Base-by-base conservation (phyloP, 2,329 filamentous ascomycete species). In the Penicillium sp. region DNA sequence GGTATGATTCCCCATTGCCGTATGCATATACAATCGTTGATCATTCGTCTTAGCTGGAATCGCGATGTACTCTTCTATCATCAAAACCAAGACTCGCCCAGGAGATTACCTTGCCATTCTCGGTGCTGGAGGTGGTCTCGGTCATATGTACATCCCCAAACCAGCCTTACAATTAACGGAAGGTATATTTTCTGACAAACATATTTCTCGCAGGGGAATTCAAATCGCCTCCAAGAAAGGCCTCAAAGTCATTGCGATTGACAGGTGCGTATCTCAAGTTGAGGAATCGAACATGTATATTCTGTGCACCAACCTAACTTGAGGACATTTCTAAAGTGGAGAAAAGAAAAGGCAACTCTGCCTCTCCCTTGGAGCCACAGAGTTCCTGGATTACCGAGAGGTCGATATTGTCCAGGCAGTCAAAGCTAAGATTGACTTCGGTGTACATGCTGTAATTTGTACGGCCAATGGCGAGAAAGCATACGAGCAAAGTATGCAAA, bases 361-460 rank as follows among this genome's bases (percentile, higher is more conserved):
- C 39, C 59, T 68, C 26, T 65, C 66, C 1, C 60, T 72, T 3
- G 71, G 71, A 6, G 71, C 71, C 18, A 61, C 62, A 10, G 57
- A 58, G 35, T 74, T 72, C 48, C 47, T 74, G 7, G 71, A 74
- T 51, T 74, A 68, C 55, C 66, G 65, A 23, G 53, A 58, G 10
- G 68, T 76, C 18, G 68, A 78, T 36, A 70, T 70, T 23, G 72
- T 76, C 13, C 60, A 69, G 16, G 68, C 68, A 26, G 75, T 78
- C 5, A 74, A 70, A 51, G 61, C 64, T 0, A 55, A 76, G 27
- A 79, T 76, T 2, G 71, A 74, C 1, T 69, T 77, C 35, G 77
- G 77, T 16, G 77, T 74, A 0, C 76, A 79, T 56, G 77, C 73
- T 8, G 69, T 77, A 3, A 78, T 79, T 18, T 78, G 76, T 39